phyloP scores from a whole-genome alignment of 2,329 filamentous ascomycete species.

The Trichophyton verrucosum region DNA sequence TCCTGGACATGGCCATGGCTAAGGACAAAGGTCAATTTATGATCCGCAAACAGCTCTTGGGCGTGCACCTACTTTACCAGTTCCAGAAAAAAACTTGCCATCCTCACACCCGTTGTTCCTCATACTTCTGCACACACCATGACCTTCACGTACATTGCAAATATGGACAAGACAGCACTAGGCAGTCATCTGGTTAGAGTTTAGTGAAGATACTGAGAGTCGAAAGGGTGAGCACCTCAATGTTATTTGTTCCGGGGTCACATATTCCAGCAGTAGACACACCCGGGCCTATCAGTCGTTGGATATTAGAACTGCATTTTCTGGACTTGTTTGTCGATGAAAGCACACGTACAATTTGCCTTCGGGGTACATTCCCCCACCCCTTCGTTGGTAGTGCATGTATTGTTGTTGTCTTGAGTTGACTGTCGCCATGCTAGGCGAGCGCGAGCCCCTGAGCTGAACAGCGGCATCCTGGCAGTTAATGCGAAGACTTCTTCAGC shows the following conservation, averaged over 20 bases:
- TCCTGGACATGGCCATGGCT: slow-evolving; percentile 4
- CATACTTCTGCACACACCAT: background rate
- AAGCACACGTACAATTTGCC: background rate
- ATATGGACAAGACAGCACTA: slow-evolving; percentile 2
- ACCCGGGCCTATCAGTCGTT: background rate
- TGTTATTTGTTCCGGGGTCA: background rate
- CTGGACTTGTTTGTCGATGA: background rate
- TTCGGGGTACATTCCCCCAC: background rate
- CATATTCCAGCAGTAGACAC: background rate
- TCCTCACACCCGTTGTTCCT: background rate
- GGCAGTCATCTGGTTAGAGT: background rate
- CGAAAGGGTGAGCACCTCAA: background rate
- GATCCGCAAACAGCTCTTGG: background rate
- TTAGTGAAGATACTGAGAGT: background rate
- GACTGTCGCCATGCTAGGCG: background rate
- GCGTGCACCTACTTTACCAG: background rate
- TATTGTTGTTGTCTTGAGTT: background rate
- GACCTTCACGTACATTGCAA: background rate
- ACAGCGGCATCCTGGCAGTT: background rate
- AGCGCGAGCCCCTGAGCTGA: background rate
- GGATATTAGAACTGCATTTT: background rate
- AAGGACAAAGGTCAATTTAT: background rate
- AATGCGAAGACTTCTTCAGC: background rate
- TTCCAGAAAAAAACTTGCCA: slow-evolving; percentile 1
- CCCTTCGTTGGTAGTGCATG: slow-evolving; percentile 1